Percentiles rank a stretch among this genome's conserved stretches.
Evolutionary conservation across 805 yeast genomes (phyloP).

Genomic region (Hanseniaspora thailandica): DNA sequence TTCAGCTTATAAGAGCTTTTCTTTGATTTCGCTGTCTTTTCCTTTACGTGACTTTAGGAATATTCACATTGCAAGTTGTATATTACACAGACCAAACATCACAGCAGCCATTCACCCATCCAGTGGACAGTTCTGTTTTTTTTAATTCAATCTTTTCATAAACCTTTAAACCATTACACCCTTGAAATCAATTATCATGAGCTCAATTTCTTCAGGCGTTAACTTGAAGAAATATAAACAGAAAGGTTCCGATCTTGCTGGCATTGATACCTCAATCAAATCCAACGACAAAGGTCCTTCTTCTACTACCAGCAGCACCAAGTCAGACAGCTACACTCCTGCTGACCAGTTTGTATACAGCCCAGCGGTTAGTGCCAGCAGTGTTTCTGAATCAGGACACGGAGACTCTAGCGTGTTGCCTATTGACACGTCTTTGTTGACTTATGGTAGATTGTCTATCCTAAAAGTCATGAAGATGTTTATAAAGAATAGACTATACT

Average conservation of each 20-base stretch:
- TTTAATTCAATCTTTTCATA: too few relatives aligned
- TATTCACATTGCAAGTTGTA: too few relatives aligned
- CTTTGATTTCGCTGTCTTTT: too few relatives aligned
- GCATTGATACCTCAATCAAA: not conserved
- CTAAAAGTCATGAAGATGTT: conserved; percentile 11
- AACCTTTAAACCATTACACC: too few relatives aligned
- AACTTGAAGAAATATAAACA: not conserved
- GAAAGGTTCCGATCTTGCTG: not conserved
- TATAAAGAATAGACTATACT: conserved; percentile 9
- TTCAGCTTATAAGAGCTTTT: too few relatives aligned
- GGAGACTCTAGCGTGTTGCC: not conserved
- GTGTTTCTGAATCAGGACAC: not conserved
- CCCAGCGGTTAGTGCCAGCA: not conserved
- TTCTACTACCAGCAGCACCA: not conserved
- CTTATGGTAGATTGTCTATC: conserved; percentile 9
- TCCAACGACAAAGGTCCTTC: not conserved
- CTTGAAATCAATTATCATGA: not conserved
- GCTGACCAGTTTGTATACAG: not conserved
- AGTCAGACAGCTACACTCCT: conserved; percentile 6
- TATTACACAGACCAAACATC: too few relatives aligned
- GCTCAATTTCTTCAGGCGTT: not conserved
- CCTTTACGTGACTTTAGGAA: too few relatives aligned
- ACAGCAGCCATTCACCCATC: too few relatives aligned
- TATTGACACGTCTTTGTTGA: not conserved
- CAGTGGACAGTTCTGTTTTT: too few relatives aligned